These are phyloP conservation scores for Ustilago nuda DNA, from an alignment of 1,284 basidiomycete genomes.

Conservation along the genomic window DNA sequence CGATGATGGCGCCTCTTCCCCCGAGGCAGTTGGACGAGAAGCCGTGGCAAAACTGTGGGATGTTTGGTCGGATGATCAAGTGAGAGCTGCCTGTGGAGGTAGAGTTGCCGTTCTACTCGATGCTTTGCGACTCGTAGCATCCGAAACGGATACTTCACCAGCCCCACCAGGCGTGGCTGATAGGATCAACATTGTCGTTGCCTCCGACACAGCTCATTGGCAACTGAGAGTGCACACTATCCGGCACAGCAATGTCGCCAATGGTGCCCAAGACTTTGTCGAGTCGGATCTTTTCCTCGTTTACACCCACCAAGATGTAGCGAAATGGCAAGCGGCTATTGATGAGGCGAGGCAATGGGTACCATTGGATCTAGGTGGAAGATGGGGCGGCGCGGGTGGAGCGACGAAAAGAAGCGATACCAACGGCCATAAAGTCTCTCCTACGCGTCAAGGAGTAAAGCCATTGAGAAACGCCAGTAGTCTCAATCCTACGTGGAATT, in stretches of 20 bases:
- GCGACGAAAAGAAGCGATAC: background rate
- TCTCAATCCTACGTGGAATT: slow-evolving; percentile 40
- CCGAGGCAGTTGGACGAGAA: slow-evolving; percentile 20
- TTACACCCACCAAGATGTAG: slow-evolving; percentile 31
- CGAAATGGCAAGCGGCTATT: slow-evolving; percentile 30
- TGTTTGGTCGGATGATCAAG: slow-evolving; percentile 43
- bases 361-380: slow-evolving; percentile 17
- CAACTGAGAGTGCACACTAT: slow-evolving; percentile 39
- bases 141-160: slow-evolving; percentile 1
- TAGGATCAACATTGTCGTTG: slow-evolving; percentile 24
- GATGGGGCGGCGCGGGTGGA: slow-evolving; percentile 11
- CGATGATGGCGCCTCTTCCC: slow-evolving; percentile 26
- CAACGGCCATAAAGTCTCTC: slow-evolving; percentile 5
- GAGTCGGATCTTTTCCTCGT: slow-evolving; percentile 49
- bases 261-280: slow-evolving; percentile 29
- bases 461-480: slow-evolving; percentile 25
- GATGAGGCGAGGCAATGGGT: slow-evolving; percentile 46
- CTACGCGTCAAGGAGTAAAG: slow-evolving; percentile 1
- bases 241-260: slow-evolving; percentile 27
- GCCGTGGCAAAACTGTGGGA: slow-evolving; percentile 42
- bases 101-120: slow-evolving; percentile 27
- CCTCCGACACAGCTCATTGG: slow-evolving; percentile 30
- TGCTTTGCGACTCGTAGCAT: slow-evolving; percentile 36
- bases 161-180: background rate
- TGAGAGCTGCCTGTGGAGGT: slow-evolving; percentile 39